Evolutionary conservation across 148 eudicot species (phyloP).

Genomic region (Euryodendron excelsum): DNA sequence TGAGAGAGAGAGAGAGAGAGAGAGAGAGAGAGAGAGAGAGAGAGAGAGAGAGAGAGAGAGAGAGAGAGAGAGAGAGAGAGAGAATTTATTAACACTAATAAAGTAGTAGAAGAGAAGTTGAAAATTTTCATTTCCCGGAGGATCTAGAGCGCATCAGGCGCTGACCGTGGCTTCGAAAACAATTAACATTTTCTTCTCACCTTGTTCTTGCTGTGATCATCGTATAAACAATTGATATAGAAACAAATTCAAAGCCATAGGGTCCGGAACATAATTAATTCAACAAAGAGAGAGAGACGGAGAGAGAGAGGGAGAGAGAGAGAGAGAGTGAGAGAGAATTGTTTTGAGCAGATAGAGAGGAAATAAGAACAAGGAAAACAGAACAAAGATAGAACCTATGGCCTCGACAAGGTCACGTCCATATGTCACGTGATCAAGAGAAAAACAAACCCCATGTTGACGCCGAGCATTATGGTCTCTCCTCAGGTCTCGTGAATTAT

Average conservation of each 20-base stretch:
- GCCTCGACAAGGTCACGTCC: constrained; percentile 33
- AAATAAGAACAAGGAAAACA: constrained; percentile 19
- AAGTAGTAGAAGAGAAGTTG: constrained; percentile 27
- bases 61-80: too few species aligned
- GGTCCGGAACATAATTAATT: constrained; percentile 8
- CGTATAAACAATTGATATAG: constrained; percentile 7
- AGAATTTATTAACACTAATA: too few species aligned
- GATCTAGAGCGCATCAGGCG: constrained; percentile 62
- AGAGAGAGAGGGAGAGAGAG: too few species aligned
- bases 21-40: too few species aligned
- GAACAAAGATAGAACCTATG: constrained; percentile 11
- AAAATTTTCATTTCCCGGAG: constrained; percentile 41
- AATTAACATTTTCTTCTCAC: constrained; percentile 21
- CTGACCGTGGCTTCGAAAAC: constrained; percentile 40
- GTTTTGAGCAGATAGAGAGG: too few species aligned
- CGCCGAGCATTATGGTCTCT: constrained; percentile 46
- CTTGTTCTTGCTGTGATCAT: constrained; percentile 17
- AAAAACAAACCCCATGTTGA: constrained; percentile 24
- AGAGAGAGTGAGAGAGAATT: too few species aligned
- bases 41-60: too few species aligned
- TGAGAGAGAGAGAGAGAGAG: too few species aligned
- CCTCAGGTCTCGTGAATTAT: constrained; percentile 8
- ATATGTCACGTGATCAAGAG: constrained; percentile 35
- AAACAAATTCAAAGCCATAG: too few species aligned
- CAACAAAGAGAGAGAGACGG: neutral